These are phyloP conservation scores for Nepenthes gracilis DNA, from an alignment of 148 eudicot species.

Conservation along the genomic window DNA sequence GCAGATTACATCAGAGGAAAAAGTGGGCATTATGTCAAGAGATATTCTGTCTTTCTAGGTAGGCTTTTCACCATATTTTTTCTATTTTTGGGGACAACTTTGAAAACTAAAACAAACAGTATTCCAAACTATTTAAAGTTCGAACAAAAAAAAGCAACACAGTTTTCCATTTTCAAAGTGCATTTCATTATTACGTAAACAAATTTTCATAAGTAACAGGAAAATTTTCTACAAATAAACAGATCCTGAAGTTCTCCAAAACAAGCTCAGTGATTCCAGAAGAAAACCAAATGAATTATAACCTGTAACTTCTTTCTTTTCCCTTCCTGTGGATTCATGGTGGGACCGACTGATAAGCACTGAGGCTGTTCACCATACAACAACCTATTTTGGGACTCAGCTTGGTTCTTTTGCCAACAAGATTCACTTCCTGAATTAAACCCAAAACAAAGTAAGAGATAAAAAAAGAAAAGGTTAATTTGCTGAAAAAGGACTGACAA, in stretches of 20 bases:
- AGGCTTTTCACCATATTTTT: too few relatives aligned
- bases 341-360: conserved; percentile 4
- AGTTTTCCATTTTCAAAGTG: too few relatives aligned
- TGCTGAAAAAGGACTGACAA: neutral
- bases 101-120: too few relatives aligned
- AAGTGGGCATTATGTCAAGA: too few relatives aligned
- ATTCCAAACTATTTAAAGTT: too few relatives aligned
- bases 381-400: conserved; percentile 6
- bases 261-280: neutral
- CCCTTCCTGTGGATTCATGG: conserved; percentile 18
- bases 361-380: conserved; percentile 12
- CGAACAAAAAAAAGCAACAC: too few relatives aligned
- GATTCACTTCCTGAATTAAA: conserved; percentile 17
- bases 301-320: conserved; percentile 32
- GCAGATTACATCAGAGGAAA: too few relatives aligned
- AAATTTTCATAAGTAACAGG: too few relatives aligned
- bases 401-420: conserved; percentile 12
- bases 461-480: neutral
- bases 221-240: neutral
- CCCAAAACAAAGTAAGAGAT: neutral
- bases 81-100: too few relatives aligned
- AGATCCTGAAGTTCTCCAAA: neutral
- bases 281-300: conserved; percentile 23
- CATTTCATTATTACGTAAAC: too few relatives aligned
- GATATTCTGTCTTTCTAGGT: too few relatives aligned